These are phyloP conservation scores for Monosporascus sp. DNA, from an alignment of 2,329 filamentous ascomycete species.

Conservation along the genomic window DNA sequence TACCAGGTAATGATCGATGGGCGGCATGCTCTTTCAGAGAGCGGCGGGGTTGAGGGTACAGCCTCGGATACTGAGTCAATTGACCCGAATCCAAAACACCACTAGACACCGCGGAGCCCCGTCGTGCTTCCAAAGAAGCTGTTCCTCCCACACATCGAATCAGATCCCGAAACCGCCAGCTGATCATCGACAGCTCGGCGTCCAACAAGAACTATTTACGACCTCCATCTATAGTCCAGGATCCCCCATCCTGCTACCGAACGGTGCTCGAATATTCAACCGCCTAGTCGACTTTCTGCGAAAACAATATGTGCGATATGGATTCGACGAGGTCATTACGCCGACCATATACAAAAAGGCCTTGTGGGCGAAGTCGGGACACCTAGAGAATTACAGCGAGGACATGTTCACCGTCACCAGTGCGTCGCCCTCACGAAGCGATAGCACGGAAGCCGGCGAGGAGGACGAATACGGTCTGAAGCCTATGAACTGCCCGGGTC, in stretches of 20 bases:
- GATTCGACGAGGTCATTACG: constrained; percentile 83
- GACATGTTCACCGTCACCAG: constrained; percentile 84
- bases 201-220: constrained; percentile 71
- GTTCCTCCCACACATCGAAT: constrained; percentile 24
- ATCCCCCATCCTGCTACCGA: constrained; percentile 77
- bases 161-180: constrained; percentile 20
- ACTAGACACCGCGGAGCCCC: not conserved
- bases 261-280: constrained; percentile 78
- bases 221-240: constrained; percentile 77
- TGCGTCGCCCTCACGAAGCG: constrained; percentile 36
- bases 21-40: constrained; percentile 20
- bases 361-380: constrained; percentile 79
- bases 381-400: constrained; percentile 84
- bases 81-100: constrained; percentile 8
- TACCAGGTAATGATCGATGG: constrained; percentile 9
- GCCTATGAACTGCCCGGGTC: constrained; percentile 97
- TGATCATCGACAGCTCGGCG: constrained; percentile 56
- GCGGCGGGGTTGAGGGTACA: constrained; percentile 5
- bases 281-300: constrained; percentile 76
- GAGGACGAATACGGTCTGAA: constrained; percentile 59
- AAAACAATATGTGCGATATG: constrained; percentile 77
- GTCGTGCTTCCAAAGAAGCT: constrained; percentile 11
- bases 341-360: constrained; percentile 88
- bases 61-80: constrained; percentile 9
- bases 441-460: constrained; percentile 22